phyloP scores from a whole-genome alignment of 768 basidiomycete genomes.

The Mycena metata region DNA sequence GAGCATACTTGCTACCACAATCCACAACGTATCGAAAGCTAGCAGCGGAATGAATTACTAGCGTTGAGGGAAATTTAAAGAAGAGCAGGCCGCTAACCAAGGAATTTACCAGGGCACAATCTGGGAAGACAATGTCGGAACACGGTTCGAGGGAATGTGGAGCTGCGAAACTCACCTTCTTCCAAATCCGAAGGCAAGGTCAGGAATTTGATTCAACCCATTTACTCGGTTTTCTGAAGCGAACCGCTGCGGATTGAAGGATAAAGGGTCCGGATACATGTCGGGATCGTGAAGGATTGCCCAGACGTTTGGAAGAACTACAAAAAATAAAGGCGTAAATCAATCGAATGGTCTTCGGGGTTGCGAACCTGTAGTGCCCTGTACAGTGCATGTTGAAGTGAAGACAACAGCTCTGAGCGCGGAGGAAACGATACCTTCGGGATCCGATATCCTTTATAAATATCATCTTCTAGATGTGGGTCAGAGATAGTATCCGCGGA shows the following conservation, averaged over 20 bases:
- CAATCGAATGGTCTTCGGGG: not conserved
- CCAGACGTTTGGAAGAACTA: constrained; percentile 50
- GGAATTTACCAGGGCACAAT: constrained; percentile 59
- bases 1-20: constrained; percentile 56
- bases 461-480: constrained; percentile 47
- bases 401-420: not conserved
- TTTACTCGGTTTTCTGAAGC: constrained; percentile 42
- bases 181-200: constrained; percentile 58
- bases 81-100: constrained; percentile 28
- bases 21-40: constrained; percentile 60
- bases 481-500: not conserved
- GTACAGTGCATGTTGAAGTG: no score
- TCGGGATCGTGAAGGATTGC: constrained; percentile 56
- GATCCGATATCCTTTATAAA: constrained; percentile 56
- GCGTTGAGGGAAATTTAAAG: no score
- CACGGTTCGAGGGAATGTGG: not conserved
- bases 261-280: constrained; percentile 55
- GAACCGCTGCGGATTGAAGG: constrained; percentile 56
- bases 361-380: constrained; percentile 47
- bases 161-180: constrained; percentile 46
- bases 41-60: no score
- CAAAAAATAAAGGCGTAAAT: not conserved
- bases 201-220: constrained; percentile 53
- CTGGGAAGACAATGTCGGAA: constrained; percentile 39
- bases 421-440: constrained; percentile 44